Base-by-base conservation (phyloP, 306 rosid genomes). In the Lupinus albus region DNA sequence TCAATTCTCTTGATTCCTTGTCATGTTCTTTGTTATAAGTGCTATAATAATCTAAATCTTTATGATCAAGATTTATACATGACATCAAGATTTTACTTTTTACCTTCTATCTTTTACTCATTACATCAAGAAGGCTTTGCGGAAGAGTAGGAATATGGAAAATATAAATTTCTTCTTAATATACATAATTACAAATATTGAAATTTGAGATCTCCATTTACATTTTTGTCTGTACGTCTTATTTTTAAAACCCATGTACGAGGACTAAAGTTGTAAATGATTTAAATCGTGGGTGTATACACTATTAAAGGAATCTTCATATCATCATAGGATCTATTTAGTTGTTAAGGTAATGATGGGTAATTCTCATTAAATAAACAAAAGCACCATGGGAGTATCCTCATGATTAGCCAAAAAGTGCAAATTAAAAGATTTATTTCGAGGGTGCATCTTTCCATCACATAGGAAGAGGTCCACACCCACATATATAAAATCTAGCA, bases 381-480 rank as follows among this genome's bases (percentile, higher is more conserved):
- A 53, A 48, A 79, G 49, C 58, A 69, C 8, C 1, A 15, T 9
- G 38, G 35, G 57, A 56, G 74, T 71, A 74, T 68, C 51, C 63
- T 20, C 36, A 66, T 79, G 81, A 67, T 83, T 76, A 79, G 83
- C 60, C 46, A 70, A 56, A 78, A 81, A 84, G 81, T 71, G 70
- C 16, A 67, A 74, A 72, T 74, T 61, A 80, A 66, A 78, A 80
- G 80, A 80, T 74, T 76, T 82, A 58, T 78, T 82, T 78, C 38
- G 73, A 25, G 78, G 7, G 13, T 57, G 11, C 55, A 13, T 4
- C 42, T 11, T 62, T 28, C 56, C 48, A 57, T 44, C 16, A 56
- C 39, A 32, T 59, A 30, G 84, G 81, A 77, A 81, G 79, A 81
- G 82, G 85, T 82, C 84, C 80, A 72, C 64, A 9, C 70, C 16